A percentile compares a stretch with the other conserved stretches of the same genome.
These are phyloP conservation scores for Acanthamoeba triangularis DNA, from an alignment of 208 protist genomes.

Conservation along the genomic window DNA sequence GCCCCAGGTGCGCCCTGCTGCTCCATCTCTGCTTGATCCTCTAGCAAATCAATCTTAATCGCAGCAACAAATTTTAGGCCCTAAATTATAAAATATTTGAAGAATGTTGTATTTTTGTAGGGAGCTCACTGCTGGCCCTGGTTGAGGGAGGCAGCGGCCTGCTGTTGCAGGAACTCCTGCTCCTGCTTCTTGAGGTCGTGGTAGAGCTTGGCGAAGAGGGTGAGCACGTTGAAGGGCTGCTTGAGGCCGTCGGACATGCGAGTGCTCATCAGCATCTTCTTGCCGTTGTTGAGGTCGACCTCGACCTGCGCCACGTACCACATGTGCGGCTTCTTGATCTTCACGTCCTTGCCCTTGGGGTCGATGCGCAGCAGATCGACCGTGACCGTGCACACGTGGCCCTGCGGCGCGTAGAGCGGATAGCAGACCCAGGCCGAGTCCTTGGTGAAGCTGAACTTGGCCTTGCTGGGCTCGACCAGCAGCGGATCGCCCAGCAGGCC, in stretches of 20 bases:
- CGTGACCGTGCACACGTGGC: conserved; percentile 39
- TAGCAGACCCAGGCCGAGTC: conserved; percentile 38
- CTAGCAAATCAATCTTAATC: no score
- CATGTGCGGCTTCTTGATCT: conserved; percentile 8
- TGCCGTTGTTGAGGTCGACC: conserved; percentile 46
- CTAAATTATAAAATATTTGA: no score
- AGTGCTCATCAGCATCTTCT: conserved; percentile 31
- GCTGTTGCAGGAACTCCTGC: neutral
- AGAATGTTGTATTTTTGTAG: neutral
- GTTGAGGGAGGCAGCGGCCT: neutral
- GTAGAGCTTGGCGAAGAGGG: neutral
- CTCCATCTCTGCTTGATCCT: conserved; percentile 16
- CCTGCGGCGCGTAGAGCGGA: conserved; percentile 1
- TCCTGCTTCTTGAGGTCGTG: neutral
- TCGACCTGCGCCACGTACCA: conserved; percentile 50
- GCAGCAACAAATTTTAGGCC: no score
- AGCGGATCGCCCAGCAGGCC: conserved; percentile 14
- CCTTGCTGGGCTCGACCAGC: neutral
- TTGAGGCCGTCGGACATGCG: neutral
- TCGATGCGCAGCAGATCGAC: conserved; percentile 41
- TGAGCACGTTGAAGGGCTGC: conserved; percentile 45
- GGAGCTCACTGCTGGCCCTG: neutral
- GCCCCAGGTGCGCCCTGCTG: neutral
- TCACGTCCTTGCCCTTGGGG: neutral
- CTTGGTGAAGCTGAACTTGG: conserved; percentile 52